Conservation (phyloP, 2,329 filamentous ascomycete genomes). For the Zasmidium citrigriseum region DNA sequence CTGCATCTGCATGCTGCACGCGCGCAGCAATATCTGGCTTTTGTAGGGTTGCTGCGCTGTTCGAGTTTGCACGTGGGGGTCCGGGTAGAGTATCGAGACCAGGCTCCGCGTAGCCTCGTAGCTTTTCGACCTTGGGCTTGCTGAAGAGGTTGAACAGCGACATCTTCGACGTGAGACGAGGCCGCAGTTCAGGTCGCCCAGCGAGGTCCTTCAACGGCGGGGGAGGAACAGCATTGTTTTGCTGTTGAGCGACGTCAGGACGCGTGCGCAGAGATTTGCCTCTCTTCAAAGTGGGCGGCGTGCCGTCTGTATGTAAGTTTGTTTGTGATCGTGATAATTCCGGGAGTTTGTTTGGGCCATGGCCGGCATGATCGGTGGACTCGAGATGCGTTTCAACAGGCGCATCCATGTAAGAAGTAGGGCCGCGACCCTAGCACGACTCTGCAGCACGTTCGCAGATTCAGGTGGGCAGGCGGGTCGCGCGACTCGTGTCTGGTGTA, state of each 20-base stretch:
- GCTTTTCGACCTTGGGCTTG: slow-evolving; percentile 50
- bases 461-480: slow-evolving; percentile 13
- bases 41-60: slow-evolving; percentile 11
- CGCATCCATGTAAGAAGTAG: slow-evolving; percentile 23
- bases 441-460: slow-evolving; percentile 22
- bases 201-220: slow-evolving; percentile 19
- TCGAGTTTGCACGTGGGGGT: slow-evolving; percentile 13
- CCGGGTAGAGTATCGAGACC: slow-evolving; percentile 31
- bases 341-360: slow-evolving; percentile 17
- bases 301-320: slow-evolving; percentile 9
- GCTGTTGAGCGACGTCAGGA: slow-evolving; percentile 17
- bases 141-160: slow-evolving; percentile 54
- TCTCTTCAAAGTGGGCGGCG: slow-evolving; percentile 12
- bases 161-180: slow-evolving; percentile 38
- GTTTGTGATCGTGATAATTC: slow-evolving; percentile 20
- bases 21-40: slow-evolving; percentile 9
- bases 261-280: slow-evolving; percentile 23
- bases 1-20: slow-evolving; percentile 9
- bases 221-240: slow-evolving; percentile 23
- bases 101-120: slow-evolving; percentile 48
- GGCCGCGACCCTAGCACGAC: slow-evolving; percentile 19
- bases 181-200: slow-evolving; percentile 15
- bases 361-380: slow-evolving; percentile 15
- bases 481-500: slow-evolving; percentile 17
- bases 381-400: slow-evolving; percentile 14